A percentile compares a stretch with the other conserved stretches of the same genome.
phyloP scores from a whole-genome alignment of 768 basidiomycete species.

The Chalciporus sphaerocephalus region DNA sequence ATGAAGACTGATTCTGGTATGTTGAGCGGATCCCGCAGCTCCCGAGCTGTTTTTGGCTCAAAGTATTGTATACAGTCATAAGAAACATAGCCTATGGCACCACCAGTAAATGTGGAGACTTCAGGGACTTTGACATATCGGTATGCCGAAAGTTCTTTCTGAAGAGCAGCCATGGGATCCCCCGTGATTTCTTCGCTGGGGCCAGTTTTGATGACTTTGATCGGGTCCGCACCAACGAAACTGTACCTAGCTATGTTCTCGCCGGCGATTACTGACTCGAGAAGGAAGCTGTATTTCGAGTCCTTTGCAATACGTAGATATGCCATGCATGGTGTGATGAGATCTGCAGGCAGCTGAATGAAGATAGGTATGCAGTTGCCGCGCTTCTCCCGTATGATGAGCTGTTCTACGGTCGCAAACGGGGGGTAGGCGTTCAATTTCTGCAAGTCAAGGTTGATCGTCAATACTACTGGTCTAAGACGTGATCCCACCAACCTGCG shows the following conservation, averaged over 20 bases:
- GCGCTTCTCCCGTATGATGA: constrained; percentile 73
- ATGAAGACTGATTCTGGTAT: constrained; percentile 97
- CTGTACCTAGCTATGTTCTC: constrained; percentile 92
- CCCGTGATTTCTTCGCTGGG: constrained; percentile 77
- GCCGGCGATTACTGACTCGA: constrained; percentile 89
- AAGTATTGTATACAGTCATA: constrained; percentile 97
- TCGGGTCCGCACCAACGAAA: constrained; percentile 94
- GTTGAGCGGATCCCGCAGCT: constrained; percentile 70
- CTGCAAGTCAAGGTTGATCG: constrained; percentile 52
- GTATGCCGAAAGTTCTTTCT: constrained; percentile 82
- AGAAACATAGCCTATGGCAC: constrained; percentile 94
- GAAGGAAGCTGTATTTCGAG: constrained; percentile 89
- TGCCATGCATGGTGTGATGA: constrained; percentile 95
- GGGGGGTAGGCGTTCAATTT: constrained; percentile 67
- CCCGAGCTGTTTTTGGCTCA: constrained; percentile 84
- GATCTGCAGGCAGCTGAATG: constrained; percentile 89
- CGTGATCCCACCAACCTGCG: constrained; percentile 37
- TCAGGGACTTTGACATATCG: constrained; percentile 89
- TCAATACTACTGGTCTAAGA: constrained; percentile 39
- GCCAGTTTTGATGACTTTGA: constrained; percentile 88
- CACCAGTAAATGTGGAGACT: constrained; percentile 92
- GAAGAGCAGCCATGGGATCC: constrained; percentile 80
- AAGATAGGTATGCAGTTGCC: constrained; percentile 94
- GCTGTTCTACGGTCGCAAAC: constrained; percentile 66
- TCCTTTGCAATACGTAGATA: constrained; percentile 91